Percentiles rank a stretch among this genome's conserved stretches.
phyloP scores from a whole-genome alignment of 768 basidiomycete genomes.

The Pleurotus sapidus region DNA sequence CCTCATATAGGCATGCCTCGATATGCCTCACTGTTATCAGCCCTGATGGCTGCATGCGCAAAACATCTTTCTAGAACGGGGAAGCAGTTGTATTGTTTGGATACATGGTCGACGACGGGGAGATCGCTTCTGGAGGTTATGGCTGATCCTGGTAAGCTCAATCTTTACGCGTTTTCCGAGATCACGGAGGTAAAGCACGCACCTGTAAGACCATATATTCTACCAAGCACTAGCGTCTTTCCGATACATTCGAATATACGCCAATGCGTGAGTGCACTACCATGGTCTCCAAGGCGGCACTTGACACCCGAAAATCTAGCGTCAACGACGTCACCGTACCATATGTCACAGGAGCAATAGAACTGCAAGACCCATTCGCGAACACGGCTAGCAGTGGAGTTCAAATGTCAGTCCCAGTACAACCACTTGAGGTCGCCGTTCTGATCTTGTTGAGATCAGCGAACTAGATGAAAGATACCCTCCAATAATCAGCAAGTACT shows the following conservation, averaged over 20 bases:
- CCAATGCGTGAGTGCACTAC: slow-evolving; percentile 3
- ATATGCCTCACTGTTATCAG: slow-evolving; percentile 41
- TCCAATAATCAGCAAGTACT: slow-evolving; percentile 2
- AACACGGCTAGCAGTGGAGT: slow-evolving; percentile 1
- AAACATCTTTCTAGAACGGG: slow-evolving; percentile 57
- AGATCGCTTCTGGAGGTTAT: slow-evolving; percentile 52
- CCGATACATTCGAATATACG: slow-evolving; percentile 1
- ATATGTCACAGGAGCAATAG: slow-evolving; percentile 7
- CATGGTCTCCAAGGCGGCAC: background rate
- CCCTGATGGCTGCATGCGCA: slow-evolving; percentile 39
- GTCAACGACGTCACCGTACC: slow-evolving; percentile 6
- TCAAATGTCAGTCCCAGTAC: slow-evolving; percentile 1
- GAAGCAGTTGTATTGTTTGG: slow-evolving; percentile 48
- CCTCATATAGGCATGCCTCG: slow-evolving; percentile 58
- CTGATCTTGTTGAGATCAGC: background rate
- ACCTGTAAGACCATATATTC: slow-evolving; percentile 3
- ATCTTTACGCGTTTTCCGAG: background rate
- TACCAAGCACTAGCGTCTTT: background rate
- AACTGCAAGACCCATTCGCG: slow-evolving; percentile 4
- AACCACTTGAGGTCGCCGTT: background rate
- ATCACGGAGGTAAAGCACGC: background rate
- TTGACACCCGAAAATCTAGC: background rate
- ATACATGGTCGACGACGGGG: slow-evolving; percentile 52
- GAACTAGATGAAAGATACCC: background rate
- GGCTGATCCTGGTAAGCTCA: slow-evolving; percentile 25